Evolutionary conservation across 2,329 filamentous ascomycete species (phyloP).

Genomic region (Dichotomopilus funicola): DNA sequence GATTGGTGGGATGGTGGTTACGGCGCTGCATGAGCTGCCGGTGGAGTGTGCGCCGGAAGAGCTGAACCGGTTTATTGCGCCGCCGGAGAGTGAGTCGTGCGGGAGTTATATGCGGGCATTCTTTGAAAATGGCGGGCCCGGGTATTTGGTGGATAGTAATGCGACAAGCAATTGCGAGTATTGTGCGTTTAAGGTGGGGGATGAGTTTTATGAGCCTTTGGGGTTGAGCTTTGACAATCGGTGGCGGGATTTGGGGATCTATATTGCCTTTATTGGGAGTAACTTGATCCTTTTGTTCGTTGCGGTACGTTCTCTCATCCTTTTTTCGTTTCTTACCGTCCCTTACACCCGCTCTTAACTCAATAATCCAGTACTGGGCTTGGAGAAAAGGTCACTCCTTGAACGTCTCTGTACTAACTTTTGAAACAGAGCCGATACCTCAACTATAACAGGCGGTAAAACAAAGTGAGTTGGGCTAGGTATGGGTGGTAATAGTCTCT

Average conservation of each 20-base stretch:
- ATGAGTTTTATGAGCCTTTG: conserved; percentile 69
- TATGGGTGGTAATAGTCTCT: not conserved
- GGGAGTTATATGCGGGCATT: conserved; percentile 69
- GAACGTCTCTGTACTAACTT: not conserved
- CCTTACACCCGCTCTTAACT: not conserved
- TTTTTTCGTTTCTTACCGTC: not conserved
- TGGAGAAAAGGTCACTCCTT: not conserved
- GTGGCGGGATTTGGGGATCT: conserved; percentile 81
- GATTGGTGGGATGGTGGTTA: conserved; percentile 72
- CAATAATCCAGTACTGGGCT: not conserved
- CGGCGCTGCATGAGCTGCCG: conserved; percentile 59
- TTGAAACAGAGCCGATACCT: conserved; percentile 40
- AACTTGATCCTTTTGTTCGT: conserved; percentile 60
- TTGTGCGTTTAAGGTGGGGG: conserved; percentile 73
- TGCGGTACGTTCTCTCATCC: conserved; percentile 47
- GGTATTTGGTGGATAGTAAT: conserved; percentile 58
- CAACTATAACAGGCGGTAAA: conserved; percentile 46
- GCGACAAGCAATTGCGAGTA: conserved; percentile 65
- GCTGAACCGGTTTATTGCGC: conserved; percentile 62
- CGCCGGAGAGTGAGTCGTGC: conserved; percentile 51
- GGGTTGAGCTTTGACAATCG: conserved; percentile 60
- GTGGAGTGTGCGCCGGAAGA: conserved; percentile 58
- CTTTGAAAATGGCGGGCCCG: conserved; percentile 60
- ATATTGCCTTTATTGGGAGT: conserved; percentile 65
- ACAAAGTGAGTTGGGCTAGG: not conserved